phyloP scores from a whole-genome alignment of 2,329 filamentous ascomycete species.

The Camillea tinctor region DNA sequence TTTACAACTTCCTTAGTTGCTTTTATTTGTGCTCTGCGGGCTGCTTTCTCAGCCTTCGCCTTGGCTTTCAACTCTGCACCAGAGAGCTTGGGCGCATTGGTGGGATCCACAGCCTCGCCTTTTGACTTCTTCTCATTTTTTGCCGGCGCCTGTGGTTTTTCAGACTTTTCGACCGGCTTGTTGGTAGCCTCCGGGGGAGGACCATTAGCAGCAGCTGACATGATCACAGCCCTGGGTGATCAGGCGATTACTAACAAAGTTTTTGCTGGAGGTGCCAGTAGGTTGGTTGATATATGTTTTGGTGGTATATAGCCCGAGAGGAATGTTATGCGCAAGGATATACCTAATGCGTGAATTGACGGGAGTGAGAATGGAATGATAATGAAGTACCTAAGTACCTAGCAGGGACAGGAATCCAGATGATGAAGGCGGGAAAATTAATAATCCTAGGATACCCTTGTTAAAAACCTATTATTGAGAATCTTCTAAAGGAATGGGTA shows the following conservation, averaged over 20 bases:
- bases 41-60: slow-evolving; percentile 88
- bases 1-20: slow-evolving; percentile 48
- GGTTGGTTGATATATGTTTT: neutral
- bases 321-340: neutral
- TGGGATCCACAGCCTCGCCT: slow-evolving; percentile 19
- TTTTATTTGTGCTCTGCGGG: slow-evolving; percentile 73
- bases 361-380: neutral
- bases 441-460: neutral
- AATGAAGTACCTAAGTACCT: no score
- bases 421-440: neutral
- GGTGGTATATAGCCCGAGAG: neutral
- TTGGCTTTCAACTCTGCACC: slow-evolving; percentile 83
- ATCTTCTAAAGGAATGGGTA: neutral
- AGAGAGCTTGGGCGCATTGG: slow-evolving; percentile 56
- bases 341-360: neutral
- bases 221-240: neutral
- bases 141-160: slow-evolving; percentile 12
- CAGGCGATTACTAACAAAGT: neutral
- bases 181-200: slow-evolving; percentile 19
- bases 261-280: neutral
- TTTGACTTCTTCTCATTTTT: slow-evolving; percentile 24
- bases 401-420: neutral
- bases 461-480: neutral
- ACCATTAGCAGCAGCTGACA: slow-evolving; percentile 19
- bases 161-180: slow-evolving; percentile 13